Evolutionary conservation across 805 yeast genomes (phyloP).

Genomic region (Cyberlindnera maclurae): DNA sequence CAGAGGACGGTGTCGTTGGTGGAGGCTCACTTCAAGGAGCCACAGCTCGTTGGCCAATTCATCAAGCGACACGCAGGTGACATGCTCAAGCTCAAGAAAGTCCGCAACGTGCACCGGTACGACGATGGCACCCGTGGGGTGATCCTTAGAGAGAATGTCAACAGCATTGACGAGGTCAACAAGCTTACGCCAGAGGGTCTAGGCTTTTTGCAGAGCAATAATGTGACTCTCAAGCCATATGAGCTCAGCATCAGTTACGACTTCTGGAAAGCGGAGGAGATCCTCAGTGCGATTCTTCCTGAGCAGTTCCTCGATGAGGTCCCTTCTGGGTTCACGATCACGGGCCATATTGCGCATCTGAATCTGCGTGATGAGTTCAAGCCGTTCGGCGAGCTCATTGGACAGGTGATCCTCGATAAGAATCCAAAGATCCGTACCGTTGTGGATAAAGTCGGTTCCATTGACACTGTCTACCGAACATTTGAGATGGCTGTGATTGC

Average conservation of each 20-base stretch:
- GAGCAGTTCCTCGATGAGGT: slow-evolving; percentile 57
- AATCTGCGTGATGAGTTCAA: slow-evolving; percentile 79
- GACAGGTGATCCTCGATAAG: slow-evolving; percentile 85
- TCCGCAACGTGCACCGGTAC: slow-evolving; percentile 58
- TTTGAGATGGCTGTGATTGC: slow-evolving; percentile 93
- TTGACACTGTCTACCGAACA: slow-evolving; percentile 83
- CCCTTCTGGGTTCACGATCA: slow-evolving; percentile 87
- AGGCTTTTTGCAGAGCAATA: slow-evolving; percentile 39
- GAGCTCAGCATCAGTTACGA: slow-evolving; percentile 55
- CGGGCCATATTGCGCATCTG: slow-evolving; percentile 94
- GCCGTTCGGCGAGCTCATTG: slow-evolving; percentile 75
- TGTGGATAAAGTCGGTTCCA: slow-evolving; percentile 83
- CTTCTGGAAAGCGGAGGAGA: slow-evolving; percentile 88
- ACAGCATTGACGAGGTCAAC: slow-evolving; percentile 29
- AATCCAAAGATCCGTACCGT: slow-evolving; percentile 70
- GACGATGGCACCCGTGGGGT: slow-evolving; percentile 34
- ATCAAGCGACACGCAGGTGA: slow-evolving; percentile 52
- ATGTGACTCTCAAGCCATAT: slow-evolving; percentile 45
- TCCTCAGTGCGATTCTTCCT: slow-evolving; percentile 72
- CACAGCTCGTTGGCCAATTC: slow-evolving; percentile 40
- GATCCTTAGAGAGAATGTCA: slow-evolving; percentile 48
- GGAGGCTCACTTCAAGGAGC: slow-evolving; percentile 65
- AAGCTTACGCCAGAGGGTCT: slow-evolving; percentile 37
- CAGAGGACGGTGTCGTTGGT: slow-evolving; percentile 48
- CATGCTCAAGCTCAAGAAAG: slow-evolving; percentile 60